phyloP scores from a whole-genome alignment of 345 rosid species.

The Aethionema arabicum region DNA sequence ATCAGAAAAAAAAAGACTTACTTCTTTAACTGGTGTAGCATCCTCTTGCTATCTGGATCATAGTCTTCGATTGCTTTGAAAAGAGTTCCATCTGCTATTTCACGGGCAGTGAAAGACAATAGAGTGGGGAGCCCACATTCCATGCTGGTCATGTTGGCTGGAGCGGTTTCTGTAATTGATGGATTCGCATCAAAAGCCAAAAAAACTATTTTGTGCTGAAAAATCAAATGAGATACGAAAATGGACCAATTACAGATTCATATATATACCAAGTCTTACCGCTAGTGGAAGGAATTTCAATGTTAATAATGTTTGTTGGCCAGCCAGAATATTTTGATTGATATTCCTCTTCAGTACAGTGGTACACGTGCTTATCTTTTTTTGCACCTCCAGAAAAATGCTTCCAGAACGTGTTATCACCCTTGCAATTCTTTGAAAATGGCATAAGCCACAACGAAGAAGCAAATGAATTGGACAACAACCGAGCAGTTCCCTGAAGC shows the following conservation, averaged over 20 bases:
- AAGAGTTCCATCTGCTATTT: constrained; percentile 90
- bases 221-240: constrained; percentile 11
- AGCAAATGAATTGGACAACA: constrained; percentile 84
- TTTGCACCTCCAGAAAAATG: constrained; percentile 62
- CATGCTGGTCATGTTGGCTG: constrained; percentile 66
- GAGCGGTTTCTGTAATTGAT: constrained; percentile 55
- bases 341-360: constrained; percentile 80
- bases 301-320: constrained; percentile 90
- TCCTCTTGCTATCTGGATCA: constrained; percentile 92
- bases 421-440: constrained; percentile 77
- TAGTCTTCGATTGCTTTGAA: constrained; percentile 93
- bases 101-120: constrained; percentile 94
- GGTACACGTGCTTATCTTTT: constrained; percentile 58
- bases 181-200: constrained; percentile 61
- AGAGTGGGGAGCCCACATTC: constrained; percentile 92
- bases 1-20: constrained; percentile 32
- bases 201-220: constrained; percentile 4
- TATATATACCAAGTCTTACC: constrained; percentile 46
- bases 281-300: constrained; percentile 79
- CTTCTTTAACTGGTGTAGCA: constrained; percentile 76
- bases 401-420: constrained; percentile 66
- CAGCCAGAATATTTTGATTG: constrained; percentile 85
- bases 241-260: constrained; percentile 8
- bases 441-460: constrained; percentile 95
- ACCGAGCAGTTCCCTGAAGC: constrained; percentile 94